Percentiles rank a stretch among this genome's conserved stretches.
Conservation (phyloP, 2,329 filamentous ascomycete species). For the Lachnellula subtilissima region DNA sequence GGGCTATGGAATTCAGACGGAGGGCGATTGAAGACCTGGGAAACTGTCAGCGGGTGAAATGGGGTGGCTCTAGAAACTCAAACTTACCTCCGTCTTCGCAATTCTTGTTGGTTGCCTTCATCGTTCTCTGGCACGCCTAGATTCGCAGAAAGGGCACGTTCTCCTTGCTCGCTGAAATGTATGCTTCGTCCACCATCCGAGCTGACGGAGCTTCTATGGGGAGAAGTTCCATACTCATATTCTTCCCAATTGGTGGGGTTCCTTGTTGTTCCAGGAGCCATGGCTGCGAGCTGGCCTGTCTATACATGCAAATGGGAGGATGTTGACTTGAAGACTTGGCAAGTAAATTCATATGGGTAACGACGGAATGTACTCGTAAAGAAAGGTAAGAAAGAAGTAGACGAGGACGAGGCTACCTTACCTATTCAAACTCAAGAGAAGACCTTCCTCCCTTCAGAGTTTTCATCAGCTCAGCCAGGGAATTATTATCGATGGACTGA, state of each 20-base stretch:
- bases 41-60: conserved; percentile 6
- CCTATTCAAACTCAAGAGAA: too few species aligned
- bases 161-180: conserved; percentile 24
- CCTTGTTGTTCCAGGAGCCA: conserved; percentile 3
- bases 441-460: neutral
- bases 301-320: neutral
- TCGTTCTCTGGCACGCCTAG: conserved; percentile 8
- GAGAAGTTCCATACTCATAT: conserved; percentile 31
- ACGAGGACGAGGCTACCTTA: too few species aligned
- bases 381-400: too few species aligned
- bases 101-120: conserved; percentile 16
- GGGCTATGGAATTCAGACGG: conserved; percentile 52
- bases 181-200: conserved; percentile 26
- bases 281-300: too few species aligned
- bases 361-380: too few species aligned
- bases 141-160: conserved; percentile 13
- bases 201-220: conserved; percentile 28
- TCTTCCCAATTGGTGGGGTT: conserved; percentile 31
- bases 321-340: neutral
- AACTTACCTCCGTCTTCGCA: conserved; percentile 27
- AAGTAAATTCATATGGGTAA: too few species aligned
- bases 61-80: neutral
- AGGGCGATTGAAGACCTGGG: conserved; percentile 55
- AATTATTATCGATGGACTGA: neutral
- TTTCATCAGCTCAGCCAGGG: neutral